Evolutionary conservation across 164 flowering plant species (phyloP).

Genomic region (Chloranthus sessilifolius): DNA sequence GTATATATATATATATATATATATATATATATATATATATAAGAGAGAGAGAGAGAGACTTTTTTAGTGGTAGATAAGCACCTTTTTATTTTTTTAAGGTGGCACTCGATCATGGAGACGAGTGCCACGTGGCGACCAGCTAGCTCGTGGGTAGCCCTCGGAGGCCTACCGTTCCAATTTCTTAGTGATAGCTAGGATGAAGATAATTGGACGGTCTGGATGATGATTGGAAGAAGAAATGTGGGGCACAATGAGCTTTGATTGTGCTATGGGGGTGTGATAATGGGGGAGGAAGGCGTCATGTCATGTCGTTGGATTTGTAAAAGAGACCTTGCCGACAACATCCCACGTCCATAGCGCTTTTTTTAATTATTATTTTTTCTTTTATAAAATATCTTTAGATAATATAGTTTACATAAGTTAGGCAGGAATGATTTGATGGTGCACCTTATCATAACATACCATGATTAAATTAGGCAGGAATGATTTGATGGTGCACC

Average conservation of each 20-base stretch:
- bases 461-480: no score
- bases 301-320: slow-evolving; percentile 5
- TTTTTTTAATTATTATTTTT: not conserved
- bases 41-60: no score
- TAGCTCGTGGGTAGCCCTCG: not conserved
- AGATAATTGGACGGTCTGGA: not conserved
- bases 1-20: no score
- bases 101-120: no score
- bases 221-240: not conserved
- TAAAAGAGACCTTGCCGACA: not conserved
- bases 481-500: no score
- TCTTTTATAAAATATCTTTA: not conserved
- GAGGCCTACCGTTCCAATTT: not conserved
- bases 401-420: not conserved
- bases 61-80: no score
- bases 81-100: no score
- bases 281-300: slow-evolving; percentile 7
- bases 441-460: no score
- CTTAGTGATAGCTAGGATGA: not conserved
- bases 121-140: not conserved
- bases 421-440: no score
- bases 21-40: no score
- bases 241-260: not conserved
- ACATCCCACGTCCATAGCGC: not conserved
- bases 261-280: not conserved